Conservation (phyloP, 169 alveolate species). For the Theileria annulata region DNA sequence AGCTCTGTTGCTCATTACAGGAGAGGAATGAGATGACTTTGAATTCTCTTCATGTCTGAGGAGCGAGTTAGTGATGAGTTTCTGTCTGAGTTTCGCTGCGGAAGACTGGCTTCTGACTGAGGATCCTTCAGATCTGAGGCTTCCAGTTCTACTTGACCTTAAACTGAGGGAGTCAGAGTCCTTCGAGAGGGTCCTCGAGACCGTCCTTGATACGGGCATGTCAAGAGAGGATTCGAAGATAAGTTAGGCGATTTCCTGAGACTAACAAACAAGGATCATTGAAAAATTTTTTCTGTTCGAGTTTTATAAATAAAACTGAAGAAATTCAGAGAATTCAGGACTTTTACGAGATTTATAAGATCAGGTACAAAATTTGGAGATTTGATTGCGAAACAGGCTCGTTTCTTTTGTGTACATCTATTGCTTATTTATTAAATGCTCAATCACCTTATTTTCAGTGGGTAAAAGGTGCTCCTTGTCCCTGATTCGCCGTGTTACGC, state of each 20-base stretch:
- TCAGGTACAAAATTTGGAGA: not conserved
- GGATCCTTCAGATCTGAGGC: not conserved
- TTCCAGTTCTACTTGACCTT: conserved; percentile 3
- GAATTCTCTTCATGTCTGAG: conserved; percentile 6
- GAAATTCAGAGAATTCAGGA: not conserved
- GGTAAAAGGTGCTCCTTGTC: not conserved
- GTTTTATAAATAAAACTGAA: not conserved
- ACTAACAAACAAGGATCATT: not conserved
- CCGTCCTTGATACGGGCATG: conserved; percentile 11
- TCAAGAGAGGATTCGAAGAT: not conserved
- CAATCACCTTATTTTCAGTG: not conserved
- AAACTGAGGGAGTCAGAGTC: conserved; percentile 10
- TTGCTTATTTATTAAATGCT: not conserved
- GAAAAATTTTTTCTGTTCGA: not conserved
- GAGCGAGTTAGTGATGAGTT: not conserved
- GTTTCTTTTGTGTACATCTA: not conserved
- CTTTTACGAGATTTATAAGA: not conserved
- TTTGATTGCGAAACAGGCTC: not conserved
- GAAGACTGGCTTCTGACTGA: conserved; percentile 6
- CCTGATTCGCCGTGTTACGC: not conserved
- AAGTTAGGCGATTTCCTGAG: not conserved
- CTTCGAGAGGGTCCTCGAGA: conserved; percentile 22
- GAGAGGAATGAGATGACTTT: not conserved
- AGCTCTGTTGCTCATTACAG: not conserved
- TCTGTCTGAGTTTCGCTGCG: not conserved